Evolutionary conservation across 192 early-diverging fungal species (phyloP).

Genomic region (Backusella macrospora): DNA sequence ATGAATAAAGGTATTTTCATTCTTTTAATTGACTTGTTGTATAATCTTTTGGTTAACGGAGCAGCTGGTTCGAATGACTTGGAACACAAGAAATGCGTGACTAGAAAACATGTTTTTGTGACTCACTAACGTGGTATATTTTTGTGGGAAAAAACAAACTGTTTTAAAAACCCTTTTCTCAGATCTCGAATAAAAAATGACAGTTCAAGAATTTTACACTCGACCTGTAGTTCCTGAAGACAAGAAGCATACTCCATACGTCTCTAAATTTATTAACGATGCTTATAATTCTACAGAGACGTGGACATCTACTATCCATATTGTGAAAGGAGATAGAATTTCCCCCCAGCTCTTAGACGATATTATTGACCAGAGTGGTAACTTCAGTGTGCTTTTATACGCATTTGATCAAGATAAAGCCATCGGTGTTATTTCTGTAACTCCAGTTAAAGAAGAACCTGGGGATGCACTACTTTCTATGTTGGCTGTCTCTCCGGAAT

Average conservation of each 20-base stretch:
- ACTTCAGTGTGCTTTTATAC: not conserved
- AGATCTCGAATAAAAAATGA: not conserved
- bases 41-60: not conserved
- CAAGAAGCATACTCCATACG: not conserved
- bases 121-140: not conserved
- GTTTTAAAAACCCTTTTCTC: not conserved
- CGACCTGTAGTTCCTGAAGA: not conserved
- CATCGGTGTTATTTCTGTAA: not conserved
- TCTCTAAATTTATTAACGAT: not conserved
- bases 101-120: not conserved
- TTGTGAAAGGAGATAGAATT: not conserved
- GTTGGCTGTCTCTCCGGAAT: slow-evolving; percentile 5
- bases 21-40: no score
- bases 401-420: not conserved
- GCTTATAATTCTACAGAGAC: not conserved
- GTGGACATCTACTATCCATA: not conserved
- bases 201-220: not conserved
- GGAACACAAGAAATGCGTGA: not conserved
- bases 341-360: not conserved
- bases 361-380: not conserved
- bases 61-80: not conserved
- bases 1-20: no score
- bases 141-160: not conserved
- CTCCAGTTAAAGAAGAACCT: not conserved
- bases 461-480: not conserved